Base-by-base conservation (phyloP, 2,329 filamentous ascomycete genomes). In the Fusarium transvaalense region DNA sequence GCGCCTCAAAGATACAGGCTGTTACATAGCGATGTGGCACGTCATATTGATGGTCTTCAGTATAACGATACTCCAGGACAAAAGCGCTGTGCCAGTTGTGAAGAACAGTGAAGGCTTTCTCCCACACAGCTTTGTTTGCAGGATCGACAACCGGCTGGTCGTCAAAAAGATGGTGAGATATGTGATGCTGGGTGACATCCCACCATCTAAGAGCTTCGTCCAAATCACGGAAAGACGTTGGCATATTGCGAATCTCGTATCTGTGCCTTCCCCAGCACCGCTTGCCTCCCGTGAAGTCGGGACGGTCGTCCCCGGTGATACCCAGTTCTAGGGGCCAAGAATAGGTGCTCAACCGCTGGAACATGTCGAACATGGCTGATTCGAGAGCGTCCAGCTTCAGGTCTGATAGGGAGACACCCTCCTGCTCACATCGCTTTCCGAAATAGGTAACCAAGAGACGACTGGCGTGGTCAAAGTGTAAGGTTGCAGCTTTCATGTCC, bases 391-490 rank as follows among this genome's bases (percentile, higher is more conserved):
- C 64, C 3, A 72, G 29, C 4, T 27, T 51, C 2, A 72, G n/a
- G 0, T 61, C 23, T 6, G 69, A 38, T 15, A 71, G 41, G 2
- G 61, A 47, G 10, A 66, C 13, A 3, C 61, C 59, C 10, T 66
- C 47, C n/a, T 73, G 66, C 15, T 56, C 34, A 34, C 64, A 53
- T 12, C 68, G 52, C 19, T 60, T 41, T 17, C 48, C 15, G 12
- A 73, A 71, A n/a, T 73, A 73, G 5, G 52, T 62, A 17, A 71
- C 52, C 17, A 68, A 48, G 6, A 73, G 66, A n/a, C 66, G 71
- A 19, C 46, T 47, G 0, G 62, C 61, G 38, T 73, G 61, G n/a
- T 60, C 56, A 14, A 70, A 71, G 15, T 73, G 71, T 6, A 59
- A 12, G 43, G 60, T 55, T 10, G 71, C 71, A 10, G 66, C 59